Evolutionary conservation across 192 early-diverging fungal species (phyloP), one percentile per base, ranked within the genome.

Genomic region (Powellomyces hirtus): DNA sequence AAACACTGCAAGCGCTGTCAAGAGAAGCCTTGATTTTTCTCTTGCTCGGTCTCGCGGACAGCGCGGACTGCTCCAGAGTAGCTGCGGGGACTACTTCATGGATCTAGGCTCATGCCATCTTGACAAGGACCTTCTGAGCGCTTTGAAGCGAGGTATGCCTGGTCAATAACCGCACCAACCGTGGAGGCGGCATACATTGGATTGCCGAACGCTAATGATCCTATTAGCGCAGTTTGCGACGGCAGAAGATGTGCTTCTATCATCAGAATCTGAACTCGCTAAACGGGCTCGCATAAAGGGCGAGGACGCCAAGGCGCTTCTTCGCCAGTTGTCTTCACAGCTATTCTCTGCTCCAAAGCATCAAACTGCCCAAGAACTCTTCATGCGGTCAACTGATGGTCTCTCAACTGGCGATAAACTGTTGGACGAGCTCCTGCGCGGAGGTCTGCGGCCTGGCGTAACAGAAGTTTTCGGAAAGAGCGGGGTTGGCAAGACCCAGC

Each of bases 401-500:
- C 45, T 81, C 27, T 59, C 78, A 18, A 62, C 66, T 6, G 72
- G 75, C 3, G 72, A 73, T 36, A 5, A 36, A 1, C 30, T 29
- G 1, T 16, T 80, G 33, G 72, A 80, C 53, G 26, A 31, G 4
- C 29, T 56, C n/a, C 62, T 80, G 27, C 13, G 45, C 38, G 78
- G 78, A 26, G 78, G 78, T 0, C 11, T 80, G 11, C 68, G 24
- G 1, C 34, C 72, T 1, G 66, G 64, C 2, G 49, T 80, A 10
- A 79, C 76, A 1, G 81, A 83, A 42, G 50, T 83, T 13, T 78
- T 46, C 52, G 81, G 81, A 16, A 44, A 50, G 8, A 92, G 90
- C 59, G 87, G 85, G 27, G 76, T 86, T 1, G 95, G 95, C 18
- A 97, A 97, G 64, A 92, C 95, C 0, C 91, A 93, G 62, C 68